Evolutionary conservation across 2,329 filamentous ascomycete species (phyloP), one percentile per base, ranked within the genome.

Genomic region (Torrubiellomyces zombiae): DNA sequence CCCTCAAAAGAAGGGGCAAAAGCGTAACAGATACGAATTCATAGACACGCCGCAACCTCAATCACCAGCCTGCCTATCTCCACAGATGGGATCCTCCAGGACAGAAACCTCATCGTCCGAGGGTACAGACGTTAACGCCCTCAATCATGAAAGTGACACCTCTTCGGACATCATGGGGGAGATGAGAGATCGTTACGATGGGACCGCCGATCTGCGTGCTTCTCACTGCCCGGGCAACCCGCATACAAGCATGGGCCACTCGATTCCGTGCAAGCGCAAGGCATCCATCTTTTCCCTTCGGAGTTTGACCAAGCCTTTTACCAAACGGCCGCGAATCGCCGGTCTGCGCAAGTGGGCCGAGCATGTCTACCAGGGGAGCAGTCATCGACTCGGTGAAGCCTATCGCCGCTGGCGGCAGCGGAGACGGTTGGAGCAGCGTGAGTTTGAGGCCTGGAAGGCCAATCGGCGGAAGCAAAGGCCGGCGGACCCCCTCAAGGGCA

Each of bases 241-340:
- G n/a, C n/a, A n/a, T n/a, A n/a, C n/a, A n/a, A n/a, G n/a, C n/a
- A n/a, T n/a, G n/a, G n/a, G n/a, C n/a, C n/a, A n/a, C n/a, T n/a
- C n/a, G n/a, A n/a, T n/a, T n/a, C 26, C 16, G 7, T 30, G 30
- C 6, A 50, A 51, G 25, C 45, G 48, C 16, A 44, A 42, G 13
- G 37, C 45, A 3, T 50, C 48, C 1, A 27, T 36, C 4, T 44
- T 47, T 27, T 48, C 44, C 7, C 29, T 50, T 13, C 35, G 35
- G 12, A 47, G 39, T 28, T 20, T 47, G 7, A 32, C 37, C 5
- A 36, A 29, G 13, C 33, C 43, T 10, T 28, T 47, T 9, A 30
- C 36, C 6, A 42, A 45, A 24, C 35, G 42, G 4, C 36, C 36
- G 2, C 36, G 37, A 1, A 28, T 46, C 9, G 14, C 15, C n/a